phyloP scores from a whole-genome alignment of 805 yeast species.

The Nakazawaea peltata region DNA sequence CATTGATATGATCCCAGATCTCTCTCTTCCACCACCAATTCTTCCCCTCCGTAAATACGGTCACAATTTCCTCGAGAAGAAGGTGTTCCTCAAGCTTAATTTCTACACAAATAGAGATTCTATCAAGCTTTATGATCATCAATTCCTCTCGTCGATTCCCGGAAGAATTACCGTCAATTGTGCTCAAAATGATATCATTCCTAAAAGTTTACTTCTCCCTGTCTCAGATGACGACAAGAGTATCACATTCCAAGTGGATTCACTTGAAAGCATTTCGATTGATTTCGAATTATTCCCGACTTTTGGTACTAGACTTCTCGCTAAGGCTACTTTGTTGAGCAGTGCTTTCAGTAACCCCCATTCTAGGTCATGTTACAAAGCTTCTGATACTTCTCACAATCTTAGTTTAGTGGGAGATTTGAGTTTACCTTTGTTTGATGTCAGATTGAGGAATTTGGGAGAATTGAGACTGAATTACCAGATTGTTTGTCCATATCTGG shows the following conservation, averaged over 20 bases:
- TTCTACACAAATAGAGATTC: conserved; percentile 46
- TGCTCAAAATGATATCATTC: conserved; percentile 70
- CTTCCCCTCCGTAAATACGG: conserved; percentile 92
- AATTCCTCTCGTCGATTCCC: conserved; percentile 42
- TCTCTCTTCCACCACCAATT: conserved; percentile 92
- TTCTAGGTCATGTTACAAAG: conserved; percentile 11
- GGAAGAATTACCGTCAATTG: conserved; percentile 83
- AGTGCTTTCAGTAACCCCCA: conserved; percentile 31
- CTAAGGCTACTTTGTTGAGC: conserved; percentile 77
- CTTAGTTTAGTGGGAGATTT: conserved; percentile 27
- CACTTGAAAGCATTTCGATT: conserved; percentile 63
- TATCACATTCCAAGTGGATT: conserved; percentile 76
- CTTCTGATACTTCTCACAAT: conserved; percentile 30
- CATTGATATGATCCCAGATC: conserved; percentile 78
- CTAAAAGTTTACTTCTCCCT: conserved; percentile 79
- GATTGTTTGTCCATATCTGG: conserved; percentile 83
- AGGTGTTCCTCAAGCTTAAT: conserved; percentile 71
- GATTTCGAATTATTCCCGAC: conserved; percentile 91
- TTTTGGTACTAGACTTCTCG: conserved; percentile 87
- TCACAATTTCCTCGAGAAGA: conserved; percentile 88
- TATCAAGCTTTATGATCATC: conserved; percentile 35
- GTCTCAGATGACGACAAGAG: conserved; percentile 56
- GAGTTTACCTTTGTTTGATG: conserved; percentile 72
- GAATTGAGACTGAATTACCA: conserved; percentile 70
- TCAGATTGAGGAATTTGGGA: conserved; percentile 76